Base-by-base conservation (phyloP, 176 grass and related monocot genomes). In the Zizania latifolia region DNA sequence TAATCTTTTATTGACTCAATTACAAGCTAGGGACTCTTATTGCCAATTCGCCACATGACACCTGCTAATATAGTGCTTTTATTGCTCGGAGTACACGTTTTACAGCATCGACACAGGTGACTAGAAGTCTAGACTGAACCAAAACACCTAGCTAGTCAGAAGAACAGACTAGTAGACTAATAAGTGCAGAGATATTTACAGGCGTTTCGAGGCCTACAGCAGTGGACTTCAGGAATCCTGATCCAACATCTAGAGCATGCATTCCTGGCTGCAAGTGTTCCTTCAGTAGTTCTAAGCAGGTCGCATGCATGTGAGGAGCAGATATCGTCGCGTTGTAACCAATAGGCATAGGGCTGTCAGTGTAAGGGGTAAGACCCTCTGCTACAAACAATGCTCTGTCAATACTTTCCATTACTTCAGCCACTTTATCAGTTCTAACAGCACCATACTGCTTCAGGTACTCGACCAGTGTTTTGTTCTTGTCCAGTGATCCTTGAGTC, bases 301-400 rank as follows among this genome's bases (percentile, higher is more conserved):
- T 74, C 22, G 82, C 92, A 40, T 95, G 92, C 92, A 95, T 95
- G 75, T 95, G 92, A 68, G 88, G 92, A 40, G 88, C 85, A 64
- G 88, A 95, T 86, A 95, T 95, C 5, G 89, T 95, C 3, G 89
- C 92, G 26, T 91, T 95, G 54, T 86, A 91, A 62, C 92, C 92
- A 70, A 91, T 95, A 32, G 89, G 89, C 86, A 92, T 86, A 51
- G 92, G 92, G 68, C 78, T 95, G 54, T 95, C 92, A 37, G 63
- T 6, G 66, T 95, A 95, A 40, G 86, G 85, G 16, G 83, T 45
- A 55, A 74, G 64, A 13, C 74, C 92, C 54, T 85, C 81, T 4
- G 86, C 62, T 16, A 91, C 83, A 77, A 95, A 95, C 27, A 89
- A 54, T 1, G 78, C 92, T 87, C 92, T 86, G 41, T 91, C 89